phyloP scores from a whole-genome alignment of 805 yeast genomes.

The Dipodascus albidus region DNA sequence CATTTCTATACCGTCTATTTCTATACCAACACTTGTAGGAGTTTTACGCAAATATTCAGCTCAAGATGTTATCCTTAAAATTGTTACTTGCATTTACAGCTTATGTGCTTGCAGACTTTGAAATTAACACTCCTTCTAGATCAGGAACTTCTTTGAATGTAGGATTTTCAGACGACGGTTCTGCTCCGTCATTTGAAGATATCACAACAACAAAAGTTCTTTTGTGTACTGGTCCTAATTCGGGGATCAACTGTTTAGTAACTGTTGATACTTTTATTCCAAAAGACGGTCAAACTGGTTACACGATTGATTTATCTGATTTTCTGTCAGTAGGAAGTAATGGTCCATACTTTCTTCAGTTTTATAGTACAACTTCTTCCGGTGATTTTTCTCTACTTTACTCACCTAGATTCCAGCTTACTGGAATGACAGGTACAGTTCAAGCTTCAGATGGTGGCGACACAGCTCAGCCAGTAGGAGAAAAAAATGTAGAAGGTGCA shows the following conservation, averaged over 20 bases:
- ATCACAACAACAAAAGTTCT: slow-evolving; percentile 38
- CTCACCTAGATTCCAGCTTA: slow-evolving; percentile 49
- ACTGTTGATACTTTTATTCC: slow-evolving; percentile 12
- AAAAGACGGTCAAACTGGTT: slow-evolving; percentile 13
- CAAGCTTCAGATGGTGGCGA: slow-evolving; percentile 34
- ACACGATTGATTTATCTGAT: slow-evolving; percentile 32
- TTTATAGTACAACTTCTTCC: slow-evolving; percentile 34
- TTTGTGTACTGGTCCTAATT: slow-evolving; percentile 60
- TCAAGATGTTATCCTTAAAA: not conserved
- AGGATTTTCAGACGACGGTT: slow-evolving; percentile 34
- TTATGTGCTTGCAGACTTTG: not conserved
- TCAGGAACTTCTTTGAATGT: not conserved
- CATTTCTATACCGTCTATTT: no score
- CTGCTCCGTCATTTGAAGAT: slow-evolving; percentile 34
- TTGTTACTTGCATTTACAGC: not conserved
- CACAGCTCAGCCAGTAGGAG: slow-evolving; percentile 32
- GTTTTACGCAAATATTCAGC: no score
- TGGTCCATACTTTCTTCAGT: slow-evolving; percentile 68
- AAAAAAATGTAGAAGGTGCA: slow-evolving; percentile 24
- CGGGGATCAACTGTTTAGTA: slow-evolving; percentile 31
- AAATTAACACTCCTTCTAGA: not conserved
- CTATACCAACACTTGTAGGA: no score
- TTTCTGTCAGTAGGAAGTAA: slow-evolving; percentile 36
- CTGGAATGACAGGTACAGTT: slow-evolving; percentile 60
- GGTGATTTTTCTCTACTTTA: slow-evolving; percentile 52